A percentile compares a stretch with the other conserved stretches of the same genome.
Conservation (phyloP, 1,139 yeast species). For the Trichomonascaceae sp. region DNA sequence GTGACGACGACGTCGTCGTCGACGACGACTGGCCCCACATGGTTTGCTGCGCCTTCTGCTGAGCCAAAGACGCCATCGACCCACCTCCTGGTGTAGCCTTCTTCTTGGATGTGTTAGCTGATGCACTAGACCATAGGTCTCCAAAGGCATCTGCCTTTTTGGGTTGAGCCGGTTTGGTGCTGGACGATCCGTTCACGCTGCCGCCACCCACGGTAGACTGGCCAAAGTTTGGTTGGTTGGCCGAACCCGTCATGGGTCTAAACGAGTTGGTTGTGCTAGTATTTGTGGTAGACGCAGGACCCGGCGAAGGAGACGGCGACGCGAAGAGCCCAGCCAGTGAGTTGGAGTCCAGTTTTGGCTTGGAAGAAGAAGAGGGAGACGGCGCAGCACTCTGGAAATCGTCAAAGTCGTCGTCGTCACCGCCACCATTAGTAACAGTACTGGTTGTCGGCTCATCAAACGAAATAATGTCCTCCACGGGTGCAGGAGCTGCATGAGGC, state of each 20-base stretch:
- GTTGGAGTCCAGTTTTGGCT: constrained; percentile 8
- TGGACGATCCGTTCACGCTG: constrained; percentile 8
- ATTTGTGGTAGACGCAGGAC: constrained; percentile 11
- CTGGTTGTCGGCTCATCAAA: constrained; percentile 11
- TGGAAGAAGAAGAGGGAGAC: constrained; percentile 14
- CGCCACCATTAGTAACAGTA: constrained; percentile 25
- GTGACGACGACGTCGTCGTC: too few species aligned
- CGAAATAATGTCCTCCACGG: constrained; percentile 14
- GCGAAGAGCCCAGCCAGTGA: constrained; percentile 15
- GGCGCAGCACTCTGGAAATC: constrained; percentile 75
- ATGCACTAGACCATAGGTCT: constrained; percentile 60
- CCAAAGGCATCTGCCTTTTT: constrained; percentile 62
- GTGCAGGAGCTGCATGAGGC: constrained; percentile 4
- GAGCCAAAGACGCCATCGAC: constrained; percentile 19
- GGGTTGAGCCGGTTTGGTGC: constrained; percentile 20
- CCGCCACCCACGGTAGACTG: constrained; percentile 8
- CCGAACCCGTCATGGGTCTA: constrained; percentile 6
- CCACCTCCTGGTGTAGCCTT: constrained; percentile 21
- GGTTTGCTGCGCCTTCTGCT: constrained; percentile 18
- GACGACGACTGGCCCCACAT: constrained; percentile 21
- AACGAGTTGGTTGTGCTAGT: constrained; percentile 1
- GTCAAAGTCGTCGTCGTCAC: constrained; percentile 82
- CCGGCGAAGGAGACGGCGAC: constrained; percentile 8
- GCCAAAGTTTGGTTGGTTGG: constrained; percentile 7
- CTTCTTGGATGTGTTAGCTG: constrained; percentile 10